A percentile compares a stretch with the other conserved stretches of the same genome.
These are phyloP conservation scores for Omphalotus guepiniiformis DNA, from an alignment of 768 basidiomycete species.

Conservation along the genomic window DNA sequence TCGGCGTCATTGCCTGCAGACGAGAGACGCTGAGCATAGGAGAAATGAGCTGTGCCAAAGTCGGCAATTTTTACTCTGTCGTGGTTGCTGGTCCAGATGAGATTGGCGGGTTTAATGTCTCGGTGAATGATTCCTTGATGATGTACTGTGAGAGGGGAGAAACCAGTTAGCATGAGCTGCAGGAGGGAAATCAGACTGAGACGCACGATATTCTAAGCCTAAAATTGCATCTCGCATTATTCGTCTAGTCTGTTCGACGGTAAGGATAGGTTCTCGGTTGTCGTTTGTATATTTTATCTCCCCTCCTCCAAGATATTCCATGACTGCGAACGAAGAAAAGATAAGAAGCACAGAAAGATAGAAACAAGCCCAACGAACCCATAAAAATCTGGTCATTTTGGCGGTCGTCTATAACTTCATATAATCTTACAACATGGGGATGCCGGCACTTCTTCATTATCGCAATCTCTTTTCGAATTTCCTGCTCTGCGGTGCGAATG, in stretches of 20 bases:
- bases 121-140: constrained; percentile 98
- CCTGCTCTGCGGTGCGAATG: constrained; percentile 69
- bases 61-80: constrained; percentile 94
- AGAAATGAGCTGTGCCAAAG: constrained; percentile 94
- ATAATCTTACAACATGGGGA: constrained; percentile 82
- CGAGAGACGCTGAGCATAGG: constrained; percentile 78
- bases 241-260: constrained; percentile 75
- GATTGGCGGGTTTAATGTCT: constrained; percentile 98
- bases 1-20: constrained; percentile 43
- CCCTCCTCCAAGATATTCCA: constrained; percentile 95
- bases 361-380: constrained; percentile 50
- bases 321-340: constrained; percentile 47
- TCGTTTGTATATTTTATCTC: constrained; percentile 87
- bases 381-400: constrained; percentile 88
- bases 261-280: constrained; percentile 66
- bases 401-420: constrained; percentile 94
- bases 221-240: constrained; percentile 92
- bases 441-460: constrained; percentile 98
- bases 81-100: constrained; percentile 85
- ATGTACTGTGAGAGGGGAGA: constrained; percentile 62
- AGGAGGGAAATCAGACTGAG: constrained; percentile 8
- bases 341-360: constrained; percentile 6
- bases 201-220: constrained; percentile 92
- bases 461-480: constrained; percentile 91
- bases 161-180: constrained; percentile 9